Base-by-base conservation (phyloP, 441 rosid genomes). In the Jatropha multifida region DNA sequence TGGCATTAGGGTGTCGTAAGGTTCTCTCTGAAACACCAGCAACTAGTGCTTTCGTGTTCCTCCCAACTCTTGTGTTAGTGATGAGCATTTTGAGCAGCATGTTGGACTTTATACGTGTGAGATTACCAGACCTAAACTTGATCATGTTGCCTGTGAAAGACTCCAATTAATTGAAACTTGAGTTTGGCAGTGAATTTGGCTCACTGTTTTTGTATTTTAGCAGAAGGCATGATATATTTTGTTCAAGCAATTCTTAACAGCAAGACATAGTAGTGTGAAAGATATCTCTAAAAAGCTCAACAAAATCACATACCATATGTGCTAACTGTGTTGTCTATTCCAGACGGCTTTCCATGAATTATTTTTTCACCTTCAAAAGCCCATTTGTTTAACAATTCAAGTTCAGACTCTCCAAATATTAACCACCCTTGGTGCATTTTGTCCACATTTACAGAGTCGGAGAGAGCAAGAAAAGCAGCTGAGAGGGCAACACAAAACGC, bases 341-440 rank as follows among this genome's bases (percentile, higher is more conserved):
- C 99, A 15, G 98, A 95, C 56, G 98, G 99, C 81, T 78, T 92
- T 82, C 99, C 99, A 78, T 95, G 99, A 77, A 93, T 84, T 79
- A 95, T 87, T 83, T 89, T 95, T 85, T 95, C 99, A 5, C 99
- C 98, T 88, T 89, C 96, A 56, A 88, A 89, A 78, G 98, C 99
- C 99, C 99, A 95, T 81, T 82, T 87, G 77, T 93, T 93, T 75
- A 95, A 72, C 82, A 92, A 83, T 13, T 90, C 94, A 4, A 90
- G 90, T 14, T 88, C 89, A 27, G 81, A 69, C 44, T 88, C 97
- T 65, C 78, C 82, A 27, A 86, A 90, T 0, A 44, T 65, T 0
- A 80, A 77, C 99, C 98, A 93, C 18, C 87, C 86, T 40, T 69
- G 80, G 65, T 81, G 82, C 62, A 70, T 65, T 54, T 55, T 69